phyloP scores from a whole-genome alignment of 2,329 filamentous ascomycete genomes.

The Blastomyces emzantsi region DNA sequence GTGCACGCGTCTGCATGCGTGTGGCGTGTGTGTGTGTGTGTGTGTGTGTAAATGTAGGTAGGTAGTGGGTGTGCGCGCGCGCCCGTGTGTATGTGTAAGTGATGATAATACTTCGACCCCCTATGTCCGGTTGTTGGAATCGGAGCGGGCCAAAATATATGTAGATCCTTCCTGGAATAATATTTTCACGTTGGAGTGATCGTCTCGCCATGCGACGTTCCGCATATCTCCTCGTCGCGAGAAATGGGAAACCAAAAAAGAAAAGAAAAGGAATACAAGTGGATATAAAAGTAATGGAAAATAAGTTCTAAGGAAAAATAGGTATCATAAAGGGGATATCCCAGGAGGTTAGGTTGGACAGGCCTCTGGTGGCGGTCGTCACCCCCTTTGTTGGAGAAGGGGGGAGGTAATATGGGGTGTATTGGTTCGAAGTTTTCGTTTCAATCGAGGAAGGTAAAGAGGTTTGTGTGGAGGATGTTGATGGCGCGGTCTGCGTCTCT shows the following conservation, averaged over 20 bases:
- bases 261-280: background rate
- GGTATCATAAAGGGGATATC: background rate
- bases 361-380: background rate
- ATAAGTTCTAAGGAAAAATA: background rate
- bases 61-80: background rate
- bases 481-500: slow-evolving; percentile 84
- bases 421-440: background rate
- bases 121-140: slow-evolving; percentile 1
- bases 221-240: background rate
- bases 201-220: background rate
- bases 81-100: background rate
- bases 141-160: background rate
- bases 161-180: background rate
- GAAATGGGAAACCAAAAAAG: background rate
- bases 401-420: background rate
- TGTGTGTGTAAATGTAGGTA: background rate
- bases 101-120: background rate
- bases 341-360: background rate
- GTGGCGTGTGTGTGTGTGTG: background rate
- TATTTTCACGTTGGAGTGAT: slow-evolving; percentile 3
- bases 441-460: slow-evolving; percentile 89
- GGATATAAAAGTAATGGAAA: background rate
- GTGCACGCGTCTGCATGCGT: background rate
- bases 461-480: slow-evolving; percentile 91
- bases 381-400: background rate